Conservation (phyloP, 176 grass and related monocot genomes). For the Ananas comosus region DNA sequence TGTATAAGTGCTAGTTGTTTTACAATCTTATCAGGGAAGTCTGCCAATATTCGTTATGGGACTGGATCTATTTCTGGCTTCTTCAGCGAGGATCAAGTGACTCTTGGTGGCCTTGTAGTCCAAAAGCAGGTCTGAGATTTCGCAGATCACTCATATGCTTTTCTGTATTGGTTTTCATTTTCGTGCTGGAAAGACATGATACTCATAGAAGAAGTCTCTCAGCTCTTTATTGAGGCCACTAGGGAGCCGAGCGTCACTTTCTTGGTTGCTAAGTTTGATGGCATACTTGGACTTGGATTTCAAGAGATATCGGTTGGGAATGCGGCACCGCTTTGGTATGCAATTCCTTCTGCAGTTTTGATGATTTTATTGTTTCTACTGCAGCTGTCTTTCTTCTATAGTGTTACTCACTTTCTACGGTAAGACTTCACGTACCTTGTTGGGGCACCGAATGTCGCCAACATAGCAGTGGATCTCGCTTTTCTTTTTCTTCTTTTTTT, state of each 20-base stretch:
- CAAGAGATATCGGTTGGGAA: slow-evolving; percentile 92
- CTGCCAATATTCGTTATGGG: slow-evolving; percentile 82
- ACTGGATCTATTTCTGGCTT: slow-evolving; percentile 81
- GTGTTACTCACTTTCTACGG: too few relatives aligned
- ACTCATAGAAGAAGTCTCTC: neutral
- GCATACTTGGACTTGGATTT: slow-evolving; percentile 93
- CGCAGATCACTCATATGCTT: neutral
- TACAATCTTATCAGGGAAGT: slow-evolving; percentile 37
- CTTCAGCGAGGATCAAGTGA: slow-evolving; percentile 71
- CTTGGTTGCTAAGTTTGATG: slow-evolving; percentile 83
- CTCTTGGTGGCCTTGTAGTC: slow-evolving; percentile 57
- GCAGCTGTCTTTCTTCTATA: neutral
- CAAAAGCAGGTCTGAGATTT: slow-evolving; percentile 54
- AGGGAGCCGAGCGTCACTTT: slow-evolving; percentile 80
- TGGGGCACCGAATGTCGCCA: too few relatives aligned
- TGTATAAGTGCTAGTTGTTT: slow-evolving; percentile 11
- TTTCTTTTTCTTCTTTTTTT: too few relatives aligned
- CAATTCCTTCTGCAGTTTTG: neutral
- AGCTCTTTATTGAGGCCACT: slow-evolving; percentile 95
- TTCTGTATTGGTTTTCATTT: neutral
- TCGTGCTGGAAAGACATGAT: too few relatives aligned
- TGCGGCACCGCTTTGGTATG: slow-evolving; percentile 71
- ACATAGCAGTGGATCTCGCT: too few relatives aligned
- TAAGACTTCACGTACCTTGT: too few relatives aligned
- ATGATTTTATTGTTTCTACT: neutral